These are phyloP conservation scores for Lipomyces mesembrius DNA, from an alignment of 805 yeast genomes.

Conservation along the genomic window DNA sequence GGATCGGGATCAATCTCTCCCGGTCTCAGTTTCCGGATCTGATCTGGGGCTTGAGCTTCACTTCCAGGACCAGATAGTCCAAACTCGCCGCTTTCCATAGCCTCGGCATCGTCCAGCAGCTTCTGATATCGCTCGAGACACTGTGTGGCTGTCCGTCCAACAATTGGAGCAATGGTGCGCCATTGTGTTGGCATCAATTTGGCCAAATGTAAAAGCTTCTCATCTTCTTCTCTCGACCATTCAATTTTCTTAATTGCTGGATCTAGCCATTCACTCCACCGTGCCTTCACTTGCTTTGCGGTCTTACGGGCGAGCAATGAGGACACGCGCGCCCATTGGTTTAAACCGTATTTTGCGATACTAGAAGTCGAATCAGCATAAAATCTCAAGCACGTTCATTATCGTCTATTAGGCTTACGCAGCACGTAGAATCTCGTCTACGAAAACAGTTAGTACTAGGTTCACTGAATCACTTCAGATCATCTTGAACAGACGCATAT, in stretches of 20 bases:
- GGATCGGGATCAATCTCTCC: conserved; percentile 73
- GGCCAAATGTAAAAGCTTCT: conserved; percentile 65
- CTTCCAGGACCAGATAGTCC: conserved; percentile 58
- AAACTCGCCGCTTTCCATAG: conserved; percentile 45
- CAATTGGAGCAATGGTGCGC: conserved; percentile 81
- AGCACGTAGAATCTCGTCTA: conserved; percentile 83
- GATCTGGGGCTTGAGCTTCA: conserved; percentile 53
- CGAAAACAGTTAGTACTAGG: neutral
- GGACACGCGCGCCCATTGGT: conserved; percentile 93
- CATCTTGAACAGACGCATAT: neutral
- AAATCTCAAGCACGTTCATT: neutral
- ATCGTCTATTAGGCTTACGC: conserved; percentile 50
- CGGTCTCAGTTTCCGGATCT: conserved; percentile 44
- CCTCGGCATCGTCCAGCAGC: conserved; percentile 60
- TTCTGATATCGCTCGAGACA: conserved; percentile 84
- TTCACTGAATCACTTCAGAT: conserved; percentile 33
- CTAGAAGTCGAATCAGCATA: conserved; percentile 8
- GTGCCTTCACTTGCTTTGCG: conserved; percentile 87
- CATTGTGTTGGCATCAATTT: conserved; percentile 87
- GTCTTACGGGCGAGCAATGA: conserved; percentile 83
- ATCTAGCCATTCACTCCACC: conserved; percentile 89
- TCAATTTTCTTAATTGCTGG: conserved; percentile 67
- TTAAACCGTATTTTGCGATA: conserved; percentile 87
- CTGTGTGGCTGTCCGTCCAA: conserved; percentile 84
- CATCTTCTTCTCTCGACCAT: conserved; percentile 82